phyloP scores from a whole-genome alignment of 257 asterid genomes.

The Primulina huaijiensis region DNA sequence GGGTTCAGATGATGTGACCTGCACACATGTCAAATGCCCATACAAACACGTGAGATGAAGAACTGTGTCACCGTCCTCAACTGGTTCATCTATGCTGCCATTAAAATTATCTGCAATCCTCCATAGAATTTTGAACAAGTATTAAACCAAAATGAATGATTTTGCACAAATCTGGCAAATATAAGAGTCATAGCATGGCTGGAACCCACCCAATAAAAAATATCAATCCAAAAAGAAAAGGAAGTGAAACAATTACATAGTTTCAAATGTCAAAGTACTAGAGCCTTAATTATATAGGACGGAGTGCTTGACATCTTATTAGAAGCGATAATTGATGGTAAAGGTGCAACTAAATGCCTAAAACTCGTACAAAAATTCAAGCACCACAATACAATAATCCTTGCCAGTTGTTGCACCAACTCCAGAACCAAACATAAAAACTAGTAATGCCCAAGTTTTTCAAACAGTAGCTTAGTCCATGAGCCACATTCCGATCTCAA shows the following conservation, averaged over 20 bases:
- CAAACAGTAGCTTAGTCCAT: no score
- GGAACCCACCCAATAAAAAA: constrained; percentile 3
- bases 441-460: no score
- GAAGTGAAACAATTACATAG: neutral
- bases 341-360: neutral
- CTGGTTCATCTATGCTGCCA: constrained; percentile 73
- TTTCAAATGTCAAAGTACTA: neutral
- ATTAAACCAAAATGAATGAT: constrained; percentile 17
- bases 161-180: neutral
- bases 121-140: constrained; percentile 15
- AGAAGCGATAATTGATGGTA: neutral
- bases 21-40: constrained; percentile 78
- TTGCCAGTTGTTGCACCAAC: no score
- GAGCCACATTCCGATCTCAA: no score
- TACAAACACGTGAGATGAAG: constrained; percentile 89
- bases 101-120: constrained; percentile 48
- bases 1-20: constrained; percentile 41
- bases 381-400: neutral
- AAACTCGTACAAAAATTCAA: neutral
- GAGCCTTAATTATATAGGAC: neutral
- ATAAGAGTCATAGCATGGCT: neutral
- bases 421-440: no score
- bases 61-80: constrained; percentile 93
- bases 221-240: constrained; percentile 5
- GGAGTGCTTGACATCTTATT: no score